Evolutionary conservation across 2,329 filamentous ascomycete genomes (phyloP), one percentile per base, ranked within the genome.

Genomic region (Arachnopeziza araneosa): DNA sequence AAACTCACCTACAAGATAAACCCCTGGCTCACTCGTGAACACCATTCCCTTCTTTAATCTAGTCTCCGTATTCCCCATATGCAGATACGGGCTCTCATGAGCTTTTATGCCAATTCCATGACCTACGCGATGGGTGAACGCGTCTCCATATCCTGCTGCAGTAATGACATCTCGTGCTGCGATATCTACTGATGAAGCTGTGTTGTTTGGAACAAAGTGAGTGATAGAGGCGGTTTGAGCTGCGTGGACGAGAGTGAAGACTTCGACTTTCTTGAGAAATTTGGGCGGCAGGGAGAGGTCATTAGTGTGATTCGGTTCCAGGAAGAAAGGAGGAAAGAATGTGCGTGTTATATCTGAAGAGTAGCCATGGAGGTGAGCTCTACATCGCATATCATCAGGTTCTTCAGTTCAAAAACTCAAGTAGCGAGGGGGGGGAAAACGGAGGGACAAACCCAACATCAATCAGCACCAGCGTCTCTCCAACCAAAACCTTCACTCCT

Each of bases 71-170:
- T 87, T 87, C 60, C 82, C 85, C 66, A 86, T 83, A 68, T 87
- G 85, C 32, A 87, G 72, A 64, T 87, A 87, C 0, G 84, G 84
- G 30, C 81, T 83, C 68, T 87, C 84, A 63, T 87, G 84, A 1
- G 84, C 84, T 72, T 87, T 87, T 68, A 88, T 86, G 0, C 84
- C 85, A 54, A 88, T 86, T 1, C 84, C 81, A 65, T 88, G 85
- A 0, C 84, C 84, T 0, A 87, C 74, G 1, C 84, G 78, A 64
- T 87, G 84, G 1, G 84, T 87, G 63, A 87, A 87, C 0, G 76
- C 77, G 22, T 78, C 73, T 0, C 81, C 83, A 60, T 87, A 87
- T 0, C 83, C 84, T 0, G 82, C 83, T 12, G 78, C 70, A 14
- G 80, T 76, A 55, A 87, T 87, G 22, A 87, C 75, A 0, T 73